phyloP scores from a whole-genome alignment of 768 basidiomycete species.

The Fistulinella prunicolor region DNA sequence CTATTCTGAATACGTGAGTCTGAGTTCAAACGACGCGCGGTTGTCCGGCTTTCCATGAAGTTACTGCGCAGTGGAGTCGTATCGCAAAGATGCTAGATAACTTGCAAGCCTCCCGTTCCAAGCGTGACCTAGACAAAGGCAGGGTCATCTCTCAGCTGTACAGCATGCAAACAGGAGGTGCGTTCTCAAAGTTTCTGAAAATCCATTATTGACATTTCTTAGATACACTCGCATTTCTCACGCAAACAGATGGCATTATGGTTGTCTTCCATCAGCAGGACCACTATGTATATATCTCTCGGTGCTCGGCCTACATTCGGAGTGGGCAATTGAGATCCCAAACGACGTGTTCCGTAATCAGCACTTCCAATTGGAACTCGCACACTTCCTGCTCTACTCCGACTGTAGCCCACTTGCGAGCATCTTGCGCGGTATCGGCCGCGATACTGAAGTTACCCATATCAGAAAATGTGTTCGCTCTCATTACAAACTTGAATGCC shows the following conservation, averaged over 20 bases:
- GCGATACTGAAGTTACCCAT: neutral
- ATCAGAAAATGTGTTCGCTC: neutral
- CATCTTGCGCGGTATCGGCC: neutral
- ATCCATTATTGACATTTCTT: no score
- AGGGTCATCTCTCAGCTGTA: neutral
- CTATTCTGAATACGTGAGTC: no score
- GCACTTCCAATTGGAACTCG: neutral
- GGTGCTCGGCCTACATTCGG: neutral
- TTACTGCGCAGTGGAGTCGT: neutral
- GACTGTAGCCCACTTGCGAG: neutral
- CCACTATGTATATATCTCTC: neutral
- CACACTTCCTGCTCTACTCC: neutral
- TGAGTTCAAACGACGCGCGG: no score
- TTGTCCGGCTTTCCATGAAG: neutral
- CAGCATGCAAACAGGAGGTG: neutral
- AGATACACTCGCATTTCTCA: neutral
- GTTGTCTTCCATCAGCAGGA: neutral
- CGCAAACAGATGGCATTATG: neutral
- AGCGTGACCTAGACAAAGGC: neutral
- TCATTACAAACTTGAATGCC: no score
- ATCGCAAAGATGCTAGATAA: neutral
- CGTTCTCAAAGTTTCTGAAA: neutral
- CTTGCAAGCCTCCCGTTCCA: neutral
- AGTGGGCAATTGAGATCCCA: neutral
- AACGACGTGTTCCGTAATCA: neutral